A percentile compares a stretch with the other conserved stretches of the same genome.
Conservation (phyloP, 306 rosid genomes). For the Boehmeria nivea region DNA sequence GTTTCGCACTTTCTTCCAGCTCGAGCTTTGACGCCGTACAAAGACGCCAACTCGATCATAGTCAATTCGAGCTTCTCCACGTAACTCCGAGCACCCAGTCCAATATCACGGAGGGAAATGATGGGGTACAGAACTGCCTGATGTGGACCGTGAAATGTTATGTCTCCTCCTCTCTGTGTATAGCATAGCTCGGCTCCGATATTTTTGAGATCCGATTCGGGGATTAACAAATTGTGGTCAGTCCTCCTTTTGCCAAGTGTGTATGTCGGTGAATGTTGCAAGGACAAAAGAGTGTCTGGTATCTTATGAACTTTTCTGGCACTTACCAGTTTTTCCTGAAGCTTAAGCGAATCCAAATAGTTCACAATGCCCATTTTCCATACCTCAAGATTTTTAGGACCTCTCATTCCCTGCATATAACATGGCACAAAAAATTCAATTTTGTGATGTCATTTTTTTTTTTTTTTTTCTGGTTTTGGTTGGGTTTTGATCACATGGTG, state of each 20-base stretch:
- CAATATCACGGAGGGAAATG: slow-evolving; percentile 59
- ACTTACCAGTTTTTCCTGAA: slow-evolving; percentile 61
- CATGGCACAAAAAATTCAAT: slow-evolving; percentile 13
- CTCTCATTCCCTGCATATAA: slow-evolving; percentile 55
- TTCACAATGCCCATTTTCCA: slow-evolving; percentile 76
- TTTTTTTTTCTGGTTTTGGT: too few relatives aligned
- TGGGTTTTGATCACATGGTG: background rate
- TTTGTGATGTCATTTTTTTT: background rate
- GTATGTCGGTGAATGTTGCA: slow-evolving; percentile 85
- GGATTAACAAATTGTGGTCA: slow-evolving; percentile 65
- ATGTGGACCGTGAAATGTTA: slow-evolving; percentile 87
- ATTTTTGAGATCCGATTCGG: slow-evolving; percentile 50
- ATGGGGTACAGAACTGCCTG: slow-evolving; percentile 82
- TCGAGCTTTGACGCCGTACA: slow-evolving; percentile 66
- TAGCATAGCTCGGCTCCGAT: slow-evolving; percentile 78
- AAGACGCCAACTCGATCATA: slow-evolving; percentile 64
- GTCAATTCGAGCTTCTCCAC: slow-evolving; percentile 78
- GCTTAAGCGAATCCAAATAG: slow-evolving; percentile 55
- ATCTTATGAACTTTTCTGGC: slow-evolving; percentile 56
- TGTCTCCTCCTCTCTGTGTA: slow-evolving; percentile 82
- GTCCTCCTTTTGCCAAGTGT: slow-evolving; percentile 80
- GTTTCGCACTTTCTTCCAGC: slow-evolving; percentile 59
- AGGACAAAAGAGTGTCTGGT: slow-evolving; percentile 55
- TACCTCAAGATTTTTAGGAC: slow-evolving; percentile 57
- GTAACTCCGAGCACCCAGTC: slow-evolving; percentile 67